These are phyloP conservation scores for Sporothrix brasiliensis DNA, from an alignment of 2,329 filamentous ascomycete species.

Conservation along the genomic window DNA sequence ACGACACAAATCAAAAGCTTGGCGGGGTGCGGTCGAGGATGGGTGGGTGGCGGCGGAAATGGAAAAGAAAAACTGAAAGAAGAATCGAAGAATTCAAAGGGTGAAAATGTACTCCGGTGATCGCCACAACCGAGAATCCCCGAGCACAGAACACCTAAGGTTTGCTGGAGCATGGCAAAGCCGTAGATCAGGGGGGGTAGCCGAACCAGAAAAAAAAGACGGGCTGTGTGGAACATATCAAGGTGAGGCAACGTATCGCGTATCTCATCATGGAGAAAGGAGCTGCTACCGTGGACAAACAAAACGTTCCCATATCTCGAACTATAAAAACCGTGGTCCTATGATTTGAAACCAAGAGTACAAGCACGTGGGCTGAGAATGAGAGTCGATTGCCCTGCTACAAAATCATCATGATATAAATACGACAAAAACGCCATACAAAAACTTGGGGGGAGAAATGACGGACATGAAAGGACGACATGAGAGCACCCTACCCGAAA, in stretches of 20 bases:
- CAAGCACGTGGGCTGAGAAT: not conserved
- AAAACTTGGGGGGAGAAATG: not conserved
- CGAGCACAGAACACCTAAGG: not conserved
- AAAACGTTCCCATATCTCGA: not conserved
- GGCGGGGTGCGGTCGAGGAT: not conserved
- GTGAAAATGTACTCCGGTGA: slow-evolving; percentile 14
- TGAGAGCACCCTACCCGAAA: not conserved
- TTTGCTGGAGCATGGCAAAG: not conserved
- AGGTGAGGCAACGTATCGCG: slow-evolving; percentile 10
- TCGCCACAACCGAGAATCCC: slow-evolving; percentile 5
- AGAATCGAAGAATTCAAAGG: not conserved
- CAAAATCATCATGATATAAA: slow-evolving; percentile 20
- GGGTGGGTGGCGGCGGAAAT: not conserved
- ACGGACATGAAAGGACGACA: not conserved
- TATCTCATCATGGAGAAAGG: not conserved
- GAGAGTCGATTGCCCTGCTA: not conserved
- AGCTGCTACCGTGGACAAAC: not conserved
- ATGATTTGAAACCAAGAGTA: not conserved
- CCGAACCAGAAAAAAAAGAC: slow-evolving; percentile 1
- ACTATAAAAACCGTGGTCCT: not conserved
- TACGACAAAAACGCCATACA: slow-evolving; percentile 18
- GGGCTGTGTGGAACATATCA: no score
- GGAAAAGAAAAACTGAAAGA: not conserved
- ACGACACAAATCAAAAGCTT: not conserved
- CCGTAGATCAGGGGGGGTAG: slow-evolving; percentile 3